A percentile compares a stretch with the other conserved stretches of the same genome.
Conservation (phyloP, 495 filamentous ascomycete genomes). For the Penicillium tannophilum region DNA sequence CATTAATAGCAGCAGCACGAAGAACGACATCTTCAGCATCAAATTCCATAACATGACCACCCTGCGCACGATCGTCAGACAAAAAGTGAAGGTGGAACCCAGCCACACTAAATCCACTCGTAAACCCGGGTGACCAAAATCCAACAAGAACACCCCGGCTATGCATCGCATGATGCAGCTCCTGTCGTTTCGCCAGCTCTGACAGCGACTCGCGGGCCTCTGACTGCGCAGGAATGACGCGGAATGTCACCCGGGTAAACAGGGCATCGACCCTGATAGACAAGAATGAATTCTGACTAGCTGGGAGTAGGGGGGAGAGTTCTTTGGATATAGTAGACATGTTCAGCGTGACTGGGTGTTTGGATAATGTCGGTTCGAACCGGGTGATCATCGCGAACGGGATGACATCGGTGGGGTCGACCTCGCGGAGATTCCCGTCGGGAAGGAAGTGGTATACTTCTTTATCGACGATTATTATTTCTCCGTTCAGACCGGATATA, state of each 20-base stretch:
- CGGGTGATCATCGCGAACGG: not conserved
- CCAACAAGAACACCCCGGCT: not conserved
- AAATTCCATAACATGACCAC: conserved; percentile 5
- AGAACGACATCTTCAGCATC: not conserved
- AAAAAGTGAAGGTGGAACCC: conserved; percentile 4
- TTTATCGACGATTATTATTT: conserved; percentile 54
- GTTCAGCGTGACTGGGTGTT: not conserved
- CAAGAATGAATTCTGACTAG: not conserved
- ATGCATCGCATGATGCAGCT: not conserved
- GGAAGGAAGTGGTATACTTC: conserved; percentile 43
- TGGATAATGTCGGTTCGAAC: not conserved
- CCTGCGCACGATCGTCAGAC: not conserved
- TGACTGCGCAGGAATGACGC: not conserved
- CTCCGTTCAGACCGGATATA: conserved; percentile 50
- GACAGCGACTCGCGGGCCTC: not conserved
- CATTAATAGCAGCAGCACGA: not conserved
- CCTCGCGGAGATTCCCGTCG: not conserved
- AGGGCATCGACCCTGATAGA: not conserved
- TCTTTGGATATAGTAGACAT: not conserved
- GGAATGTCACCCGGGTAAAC: not conserved
- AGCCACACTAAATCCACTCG: not conserved
- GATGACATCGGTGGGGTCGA: not conserved
- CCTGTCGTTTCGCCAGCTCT: not conserved
- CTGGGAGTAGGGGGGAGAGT: not conserved
- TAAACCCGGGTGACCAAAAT: not conserved